These are phyloP conservation scores for Stentor coeruleus DNA, from an alignment of 73 alveolate species.

Conservation along the genomic window DNA sequence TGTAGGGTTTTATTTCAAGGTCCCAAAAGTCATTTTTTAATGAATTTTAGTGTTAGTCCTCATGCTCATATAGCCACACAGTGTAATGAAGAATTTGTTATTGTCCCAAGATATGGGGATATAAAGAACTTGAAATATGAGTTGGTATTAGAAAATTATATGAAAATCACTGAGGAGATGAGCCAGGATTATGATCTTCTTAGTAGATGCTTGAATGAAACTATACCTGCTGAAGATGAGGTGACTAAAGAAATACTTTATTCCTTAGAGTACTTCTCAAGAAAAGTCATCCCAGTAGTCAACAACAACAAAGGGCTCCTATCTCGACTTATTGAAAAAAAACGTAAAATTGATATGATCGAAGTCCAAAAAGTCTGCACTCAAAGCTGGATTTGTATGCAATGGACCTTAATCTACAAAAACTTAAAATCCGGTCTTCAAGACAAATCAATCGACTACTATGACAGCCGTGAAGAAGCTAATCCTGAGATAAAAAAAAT, in stretches of 20 bases:
- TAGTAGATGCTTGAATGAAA: neutral
- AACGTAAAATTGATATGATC: neutral
- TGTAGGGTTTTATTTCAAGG: neutral
- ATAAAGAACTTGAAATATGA: neutral
- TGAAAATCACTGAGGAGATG: neutral
- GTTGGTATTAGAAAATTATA: neutral
- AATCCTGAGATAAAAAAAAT: neutral
- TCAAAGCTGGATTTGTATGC: neutral
- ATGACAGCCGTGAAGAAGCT: neutral
- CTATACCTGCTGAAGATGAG: neutral
- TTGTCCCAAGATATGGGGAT: neutral
- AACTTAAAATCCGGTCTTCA: neutral
- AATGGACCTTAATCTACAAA: constrained; percentile 6
- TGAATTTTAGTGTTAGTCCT: neutral
- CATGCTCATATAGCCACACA: neutral
- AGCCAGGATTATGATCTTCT: neutral
- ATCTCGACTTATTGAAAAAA: neutral
- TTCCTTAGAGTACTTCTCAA: neutral
- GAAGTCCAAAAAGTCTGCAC: neutral
- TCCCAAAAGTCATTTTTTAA: neutral
- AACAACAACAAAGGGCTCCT: neutral
- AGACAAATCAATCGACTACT: neutral
- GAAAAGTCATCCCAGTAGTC: constrained; percentile 8
- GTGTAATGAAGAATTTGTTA: neutral
- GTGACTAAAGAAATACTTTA: neutral